These are phyloP conservation scores for Mallotus japonicus DNA, from an alignment of 441 rosid genomes.

Conservation along the genomic window DNA sequence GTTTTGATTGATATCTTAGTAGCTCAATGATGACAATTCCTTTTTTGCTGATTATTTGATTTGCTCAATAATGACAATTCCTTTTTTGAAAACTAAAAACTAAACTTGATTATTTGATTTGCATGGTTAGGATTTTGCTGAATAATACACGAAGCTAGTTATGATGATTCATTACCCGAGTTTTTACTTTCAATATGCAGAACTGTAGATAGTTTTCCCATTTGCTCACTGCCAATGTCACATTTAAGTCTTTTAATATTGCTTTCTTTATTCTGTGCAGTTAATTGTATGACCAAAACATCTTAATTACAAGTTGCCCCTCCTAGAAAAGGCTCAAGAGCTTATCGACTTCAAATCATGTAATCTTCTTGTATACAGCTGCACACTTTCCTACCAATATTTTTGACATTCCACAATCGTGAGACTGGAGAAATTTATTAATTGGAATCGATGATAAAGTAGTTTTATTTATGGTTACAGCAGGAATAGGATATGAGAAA, in stretches of 20 bases:
- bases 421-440: neutral
- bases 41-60: too few species aligned
- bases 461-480: slow-evolving; percentile 2
- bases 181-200: neutral
- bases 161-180: neutral
- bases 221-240: neutral
- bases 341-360: neutral
- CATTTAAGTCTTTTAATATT: neutral
- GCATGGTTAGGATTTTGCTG: neutral
- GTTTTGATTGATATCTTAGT: neutral
- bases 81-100: neutral
- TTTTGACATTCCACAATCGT: slow-evolving; percentile 9
- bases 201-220: too few species aligned
- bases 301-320: slow-evolving; percentile 10
- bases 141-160: neutral
- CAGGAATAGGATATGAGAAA: slow-evolving; percentile 9
- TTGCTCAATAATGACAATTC: neutral
- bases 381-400: neutral
- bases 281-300: slow-evolving; percentile 7
- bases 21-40: neutral
- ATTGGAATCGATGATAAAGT: neutral
- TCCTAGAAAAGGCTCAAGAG: neutral
- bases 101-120: neutral
- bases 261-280: neutral
- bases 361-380: slow-evolving; percentile 18